Percentiles rank a stretch among this genome's conserved stretches.
phyloP scores from a whole-genome alignment of 495 filamentous ascomycete species.

The Chaetomium cochliodes region DNA sequence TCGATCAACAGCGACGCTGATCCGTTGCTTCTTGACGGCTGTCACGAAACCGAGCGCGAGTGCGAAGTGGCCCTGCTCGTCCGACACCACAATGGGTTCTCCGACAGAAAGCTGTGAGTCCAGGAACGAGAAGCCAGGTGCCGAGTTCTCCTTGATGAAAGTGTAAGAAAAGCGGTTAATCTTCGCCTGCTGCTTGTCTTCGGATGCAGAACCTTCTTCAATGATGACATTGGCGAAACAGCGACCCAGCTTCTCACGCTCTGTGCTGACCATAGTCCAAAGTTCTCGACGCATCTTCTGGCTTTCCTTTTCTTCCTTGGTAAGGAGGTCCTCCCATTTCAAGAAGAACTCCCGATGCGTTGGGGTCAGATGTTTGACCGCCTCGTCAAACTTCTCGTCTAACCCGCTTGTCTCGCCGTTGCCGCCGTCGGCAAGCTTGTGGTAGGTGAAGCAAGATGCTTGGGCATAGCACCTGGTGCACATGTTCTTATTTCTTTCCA shows the following conservation, averaged over 20 bases:
- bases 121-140: constrained; percentile 68
- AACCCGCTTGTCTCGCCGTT: constrained; percentile 75
- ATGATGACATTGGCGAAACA: constrained; percentile 66
- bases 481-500: constrained; percentile 73
- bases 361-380: constrained; percentile 70
- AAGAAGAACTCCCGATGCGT: constrained; percentile 78
- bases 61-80: constrained; percentile 91
- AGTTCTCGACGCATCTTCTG: constrained; percentile 82
- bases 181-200: constrained; percentile 65
- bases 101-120: constrained; percentile 89
- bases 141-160: constrained; percentile 64
- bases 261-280: constrained; percentile 89
- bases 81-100: constrained; percentile 94
- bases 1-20: constrained; percentile 86
- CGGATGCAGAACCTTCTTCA: constrained; percentile 68
- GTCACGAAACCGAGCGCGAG: constrained; percentile 88
- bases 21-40: constrained; percentile 65
- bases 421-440: constrained; percentile 85
- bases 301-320: constrained; percentile 87
- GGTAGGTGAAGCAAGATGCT: constrained; percentile 86
- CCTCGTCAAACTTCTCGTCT: constrained; percentile 69
- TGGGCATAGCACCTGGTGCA: constrained; percentile 87
- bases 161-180: constrained; percentile 90
- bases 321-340: constrained; percentile 90
- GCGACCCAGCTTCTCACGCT: constrained; percentile 82